phyloP scores from a whole-genome alignment of 345 rosid genomes.

The Eucalyptus cloeziana region DNA sequence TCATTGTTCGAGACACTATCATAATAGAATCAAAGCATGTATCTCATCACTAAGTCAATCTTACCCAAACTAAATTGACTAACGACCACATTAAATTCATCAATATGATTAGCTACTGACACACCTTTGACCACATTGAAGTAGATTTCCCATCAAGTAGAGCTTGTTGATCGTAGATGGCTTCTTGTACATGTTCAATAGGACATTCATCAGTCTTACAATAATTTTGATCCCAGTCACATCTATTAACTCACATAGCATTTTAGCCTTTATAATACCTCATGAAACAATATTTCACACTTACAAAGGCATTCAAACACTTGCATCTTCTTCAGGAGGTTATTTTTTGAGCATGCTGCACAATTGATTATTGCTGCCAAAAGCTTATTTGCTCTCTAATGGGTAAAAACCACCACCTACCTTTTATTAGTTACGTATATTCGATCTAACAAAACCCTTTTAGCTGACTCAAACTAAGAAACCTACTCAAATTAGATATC shows the following conservation, averaged over 20 bases:
- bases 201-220: neutral
- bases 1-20: neutral
- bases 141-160: neutral
- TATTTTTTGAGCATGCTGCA: neutral
- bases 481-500: neutral
- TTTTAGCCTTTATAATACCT: neutral
- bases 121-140: neutral
- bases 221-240: neutral
- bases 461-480: neutral
- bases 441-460: neutral
- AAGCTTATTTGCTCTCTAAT: no score
- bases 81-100: neutral
- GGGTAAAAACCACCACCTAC: neutral
- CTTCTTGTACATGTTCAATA: neutral
- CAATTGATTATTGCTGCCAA: neutral
- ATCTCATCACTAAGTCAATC: neutral
- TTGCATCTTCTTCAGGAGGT: neutral
- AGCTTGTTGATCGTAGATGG: rapidly evolving
- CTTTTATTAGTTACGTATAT: neutral
- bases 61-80: rapidly evolving
- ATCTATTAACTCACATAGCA: neutral
- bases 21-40: neutral
- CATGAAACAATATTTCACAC: neutral
- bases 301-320: neutral
- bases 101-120: neutral